Base-by-base conservation (phyloP, 805 yeast species). In the Candida morakotiae region DNA sequence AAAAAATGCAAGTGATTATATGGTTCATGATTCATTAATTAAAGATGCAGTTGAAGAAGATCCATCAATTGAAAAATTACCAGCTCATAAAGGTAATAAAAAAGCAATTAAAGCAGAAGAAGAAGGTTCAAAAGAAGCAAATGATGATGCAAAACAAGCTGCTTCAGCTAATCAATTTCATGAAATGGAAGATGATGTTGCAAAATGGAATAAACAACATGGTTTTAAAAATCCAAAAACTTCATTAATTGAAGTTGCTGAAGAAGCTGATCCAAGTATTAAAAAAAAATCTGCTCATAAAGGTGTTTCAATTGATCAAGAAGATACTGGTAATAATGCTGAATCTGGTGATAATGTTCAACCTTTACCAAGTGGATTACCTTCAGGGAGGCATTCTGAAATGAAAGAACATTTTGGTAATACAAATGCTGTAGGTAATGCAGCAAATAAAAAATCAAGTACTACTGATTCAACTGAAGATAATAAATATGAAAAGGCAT, bases 191-290 rank as follows among this genome's bases (percentile, higher is more conserved):
- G 49, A 38, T 2, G 55, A 49, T 13, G 49, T 56, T 21, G 52
- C 47, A 13, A 50, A 52, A 6, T 44, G 56, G 49, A 59, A 59
- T 48, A 56, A 50, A 47, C 44, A 56, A 45, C 57, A 49, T 28
- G 58, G 59, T 5, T 38, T 40, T 38, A 45, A 35, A 23, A 37
- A 43, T 34, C 55, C 53, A 21, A 45, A 49, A 30, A 41, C 54
- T 21, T 49, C 58, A 19, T 47, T 60, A 43, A 41, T 60, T 18
- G 59, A 59, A 27, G 47, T 51, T 14, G 64, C 64, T 14, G 60
- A 52, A 29, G 57, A 46, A 22, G 22, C 34, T 17, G 38, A 33
- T 23, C 46, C 46, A 3, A 37, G 26, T 8, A 41, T 48, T 21
- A 31, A 28, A 20, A 36, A 39, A 9, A 26, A 45, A 11, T 34